These are phyloP conservation scores for Luffa aegyptiaca DNA, from an alignment of 306 rosid species.

Conservation along the genomic window DNA sequence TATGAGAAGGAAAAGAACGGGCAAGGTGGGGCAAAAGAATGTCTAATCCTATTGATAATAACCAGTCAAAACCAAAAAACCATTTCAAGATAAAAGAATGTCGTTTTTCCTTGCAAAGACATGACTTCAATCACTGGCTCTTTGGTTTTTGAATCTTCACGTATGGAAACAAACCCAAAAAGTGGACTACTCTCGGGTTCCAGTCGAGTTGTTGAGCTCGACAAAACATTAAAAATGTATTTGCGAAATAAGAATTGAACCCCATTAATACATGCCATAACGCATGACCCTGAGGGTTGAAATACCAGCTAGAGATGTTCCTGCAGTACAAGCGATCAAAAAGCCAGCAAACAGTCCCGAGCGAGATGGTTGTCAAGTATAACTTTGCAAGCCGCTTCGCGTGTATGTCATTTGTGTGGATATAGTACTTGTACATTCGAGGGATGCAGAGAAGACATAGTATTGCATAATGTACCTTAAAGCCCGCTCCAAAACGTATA, in stretches of 20 bases:
- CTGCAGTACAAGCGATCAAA: slow-evolving; percentile 51
- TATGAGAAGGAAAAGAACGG: not conserved
- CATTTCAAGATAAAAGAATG: slow-evolving; percentile 4
- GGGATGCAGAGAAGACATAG: slow-evolving; percentile 81
- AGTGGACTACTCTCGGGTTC: slow-evolving; percentile 47
- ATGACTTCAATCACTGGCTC: slow-evolving; percentile 29
- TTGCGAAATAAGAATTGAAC: slow-evolving; percentile 59
- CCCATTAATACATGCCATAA: slow-evolving; percentile 77
- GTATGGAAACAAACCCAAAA: slow-evolving; percentile 58
- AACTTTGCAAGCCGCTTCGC: slow-evolving; percentile 66
- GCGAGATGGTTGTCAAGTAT: slow-evolving; percentile 38
- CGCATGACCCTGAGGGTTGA: slow-evolving; percentile 85
- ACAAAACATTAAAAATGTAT: slow-evolving; percentile 83
- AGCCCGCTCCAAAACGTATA: slow-evolving; percentile 45
- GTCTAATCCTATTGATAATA: slow-evolving; percentile 8
- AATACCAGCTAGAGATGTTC: slow-evolving; percentile 40
- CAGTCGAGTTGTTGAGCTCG: slow-evolving; percentile 70
- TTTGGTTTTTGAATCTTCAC: slow-evolving; percentile 67
- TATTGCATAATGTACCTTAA: slow-evolving; percentile 57
- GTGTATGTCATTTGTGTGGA: slow-evolving; percentile 38
- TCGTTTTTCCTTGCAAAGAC: slow-evolving; percentile 3
- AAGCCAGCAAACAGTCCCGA: slow-evolving; percentile 52
- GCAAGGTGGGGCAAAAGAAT: slow-evolving; percentile 6
- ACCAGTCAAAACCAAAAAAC: not conserved
- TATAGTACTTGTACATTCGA: slow-evolving; percentile 87